Conservation (phyloP, 257 asterid species). For the Galeopsis tetrahit region DNA sequence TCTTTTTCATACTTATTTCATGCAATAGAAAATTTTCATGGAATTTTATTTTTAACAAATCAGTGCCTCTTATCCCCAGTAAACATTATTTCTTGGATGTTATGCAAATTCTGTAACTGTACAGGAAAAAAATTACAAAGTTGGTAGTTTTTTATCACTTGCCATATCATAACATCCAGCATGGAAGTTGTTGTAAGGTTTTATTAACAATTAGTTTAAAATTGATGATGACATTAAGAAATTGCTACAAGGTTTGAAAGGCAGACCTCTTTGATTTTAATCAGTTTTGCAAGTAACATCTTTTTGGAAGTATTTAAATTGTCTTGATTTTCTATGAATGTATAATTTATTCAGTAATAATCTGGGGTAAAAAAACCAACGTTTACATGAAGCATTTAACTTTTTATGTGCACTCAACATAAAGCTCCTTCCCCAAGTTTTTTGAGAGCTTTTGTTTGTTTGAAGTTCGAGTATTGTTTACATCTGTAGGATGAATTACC, state of each 20-base stretch:
- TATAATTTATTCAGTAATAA: background rate
- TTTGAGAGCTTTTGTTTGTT: slow-evolving; percentile 6
- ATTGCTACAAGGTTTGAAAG: background rate
- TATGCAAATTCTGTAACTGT: slow-evolving; percentile 7
- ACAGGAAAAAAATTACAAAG: background rate
- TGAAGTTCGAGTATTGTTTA: slow-evolving; percentile 15
- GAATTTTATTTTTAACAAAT: background rate
- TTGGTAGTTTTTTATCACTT: background rate
- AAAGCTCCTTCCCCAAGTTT: background rate
- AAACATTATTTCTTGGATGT: slow-evolving; percentile 12
- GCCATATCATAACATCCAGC: background rate
- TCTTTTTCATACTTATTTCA: slow-evolving; percentile 6
- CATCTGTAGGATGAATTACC: slow-evolving; percentile 65
- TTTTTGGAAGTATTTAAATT: slow-evolving; percentile 12
- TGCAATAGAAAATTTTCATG: background rate
- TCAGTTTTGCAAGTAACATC: slow-evolving; percentile 15
- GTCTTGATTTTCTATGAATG: slow-evolving; percentile 1
- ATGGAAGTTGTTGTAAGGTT: background rate
- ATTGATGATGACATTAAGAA: slow-evolving; percentile 20
- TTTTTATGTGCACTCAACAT: slow-evolving; percentile 12
- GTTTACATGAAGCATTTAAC: background rate
- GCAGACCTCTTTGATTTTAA: slow-evolving; percentile 3
- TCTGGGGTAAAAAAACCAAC: background rate
- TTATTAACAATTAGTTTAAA: slow-evolving; percentile 15
- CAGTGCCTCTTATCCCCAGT: background rate